Evolutionary conservation across 2,329 filamentous ascomycete species (phyloP), one percentile per base, ranked within the genome.

Genomic region (Colletotrichum higginsianum): DNA sequence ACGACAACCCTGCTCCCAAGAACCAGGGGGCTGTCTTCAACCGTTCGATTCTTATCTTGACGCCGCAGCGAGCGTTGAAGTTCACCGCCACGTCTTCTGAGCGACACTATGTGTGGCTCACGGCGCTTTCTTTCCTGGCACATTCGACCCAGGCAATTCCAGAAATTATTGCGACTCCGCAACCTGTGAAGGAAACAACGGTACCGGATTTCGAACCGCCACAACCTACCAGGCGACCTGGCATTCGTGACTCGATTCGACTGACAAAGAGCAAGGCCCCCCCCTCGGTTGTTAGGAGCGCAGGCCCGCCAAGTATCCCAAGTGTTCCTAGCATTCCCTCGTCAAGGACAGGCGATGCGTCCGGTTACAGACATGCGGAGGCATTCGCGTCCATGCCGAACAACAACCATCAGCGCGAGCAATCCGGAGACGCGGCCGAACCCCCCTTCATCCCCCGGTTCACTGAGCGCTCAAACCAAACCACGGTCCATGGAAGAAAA

Each of bases 51-150:
- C 84, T 99, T 58, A 98, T 99, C 75, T 83, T 99, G 61, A 99
- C 96, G 5, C 96, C 96, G 1, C 93, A 97, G 77, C 90, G 96
- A 76, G 96, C 96, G 1, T 87, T 99, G 68, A 99, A 99, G 80
- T 98, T 99, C 80, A 99, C 96, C 0, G 94, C 96, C 0, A 86
- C 88, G 18, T 92, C 91, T 26, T 86, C 92, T 44, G 96, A 98
- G 75, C 91, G 96, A 18, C 96, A 99, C 81, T 97, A 97, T 78
- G 85, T 98, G 60, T 99, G 96, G 96, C 85, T 99, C 69, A 98
- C 94, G 23, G 94, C 96, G 0, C 86, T 99, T 23, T 98, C 95
- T 0, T 99, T 98, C 88, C 87, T 99, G 42, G 95, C 96, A 15
- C 95, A 98, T 79, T 97, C 95, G 0, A 90, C 92, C 18, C 92